Conservation (phyloP, 2,329 filamentous ascomycete genomes). For the Nectriaceae sp. region DNA sequence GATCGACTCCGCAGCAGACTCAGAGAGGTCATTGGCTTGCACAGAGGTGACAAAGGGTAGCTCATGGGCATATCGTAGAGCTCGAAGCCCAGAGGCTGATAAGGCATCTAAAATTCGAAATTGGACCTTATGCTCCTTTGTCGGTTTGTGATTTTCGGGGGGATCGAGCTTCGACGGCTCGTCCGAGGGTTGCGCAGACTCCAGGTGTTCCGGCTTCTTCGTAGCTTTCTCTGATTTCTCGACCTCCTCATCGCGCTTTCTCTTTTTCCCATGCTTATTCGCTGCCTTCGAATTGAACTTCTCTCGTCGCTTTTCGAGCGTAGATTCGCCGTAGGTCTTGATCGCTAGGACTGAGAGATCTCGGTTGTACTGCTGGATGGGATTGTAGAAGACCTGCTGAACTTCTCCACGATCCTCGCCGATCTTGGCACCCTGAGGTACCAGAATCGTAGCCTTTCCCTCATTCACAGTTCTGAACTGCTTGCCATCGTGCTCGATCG, state of each 20-base stretch:
- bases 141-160: conserved; percentile 15
- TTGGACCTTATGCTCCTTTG: conserved; percentile 39
- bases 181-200: conserved; percentile 12
- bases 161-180: conserved; percentile 11
- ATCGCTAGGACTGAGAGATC: conserved; percentile 93
- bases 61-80: conserved; percentile 88
- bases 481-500: conserved; percentile 43
- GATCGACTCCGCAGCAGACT: conserved; percentile 77
- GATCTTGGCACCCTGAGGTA: conserved; percentile 48
- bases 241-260: conserved; percentile 45
- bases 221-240: conserved; percentile 12
- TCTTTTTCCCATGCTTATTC: conserved; percentile 45
- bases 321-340: conserved; percentile 79
- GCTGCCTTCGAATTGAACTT: conserved; percentile 43
- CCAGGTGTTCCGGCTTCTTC: conserved; percentile 3
- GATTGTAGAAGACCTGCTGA: conserved; percentile 95
- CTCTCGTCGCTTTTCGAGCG: conserved; percentile 47
- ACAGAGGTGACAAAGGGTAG: conserved; percentile 81
- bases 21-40: conserved; percentile 87
- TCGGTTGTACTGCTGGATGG: conserved; percentile 98
- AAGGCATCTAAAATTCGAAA: conserved; percentile 94
- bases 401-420: conserved; percentile 59
- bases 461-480: conserved; percentile 55
- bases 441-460: conserved; percentile 58
- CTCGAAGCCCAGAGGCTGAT: conserved; percentile 89